Base-by-base conservation (phyloP, 768 basidiomycete species). In the Pleurotus salmoneostramineus region DNA sequence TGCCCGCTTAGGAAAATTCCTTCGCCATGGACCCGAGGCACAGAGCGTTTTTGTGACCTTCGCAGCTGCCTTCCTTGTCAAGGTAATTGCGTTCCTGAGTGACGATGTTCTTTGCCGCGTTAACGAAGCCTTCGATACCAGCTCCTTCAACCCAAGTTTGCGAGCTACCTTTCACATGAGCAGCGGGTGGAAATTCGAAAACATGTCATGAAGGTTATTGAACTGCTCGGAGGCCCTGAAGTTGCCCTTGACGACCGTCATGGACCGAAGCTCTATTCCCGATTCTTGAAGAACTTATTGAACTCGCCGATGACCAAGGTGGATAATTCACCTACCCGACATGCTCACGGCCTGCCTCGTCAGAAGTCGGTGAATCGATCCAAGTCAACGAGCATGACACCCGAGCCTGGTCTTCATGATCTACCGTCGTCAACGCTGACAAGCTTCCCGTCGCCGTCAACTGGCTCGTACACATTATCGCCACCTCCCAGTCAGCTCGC, bases 191-290 rank as follows among this genome's bases (percentile, higher is more conserved):
- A 86, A 59, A 89, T 93, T 57, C 81, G 83, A 17, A 66, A 69
- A 0, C 73, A 84, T 21, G 88, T 94, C 0, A 83, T 87, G 65
- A 77, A 78, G 56, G 83, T 88, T 58, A 79, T 88, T 47, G 78
- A 88, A 59, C 77, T 91, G 1, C 78, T 93, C 3, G 80, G 81
- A 3, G 83, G 85, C 0, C 80, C 87, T 5, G 84, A 87, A 56
- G 82, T 93, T 14, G 85, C 86, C 15, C 79, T 93, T 58, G 92
- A 94, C 70, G 87, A 89, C 31, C 84, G 85, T 14, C 91, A 93
- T 65, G 89, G 88, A 0, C 91, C 91, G 1, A 88, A 84, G 66
- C 74, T 93, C 4, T 93, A 91, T 68, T 83, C 91, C 0, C 85
- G 83, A 49, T 93, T 93, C 80, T 76, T 94, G 47, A 81, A 82